phyloP scores from a whole-genome alignment of 2,329 filamentous ascomycete genomes.

The Pseudogymnoascus sp. region DNA sequence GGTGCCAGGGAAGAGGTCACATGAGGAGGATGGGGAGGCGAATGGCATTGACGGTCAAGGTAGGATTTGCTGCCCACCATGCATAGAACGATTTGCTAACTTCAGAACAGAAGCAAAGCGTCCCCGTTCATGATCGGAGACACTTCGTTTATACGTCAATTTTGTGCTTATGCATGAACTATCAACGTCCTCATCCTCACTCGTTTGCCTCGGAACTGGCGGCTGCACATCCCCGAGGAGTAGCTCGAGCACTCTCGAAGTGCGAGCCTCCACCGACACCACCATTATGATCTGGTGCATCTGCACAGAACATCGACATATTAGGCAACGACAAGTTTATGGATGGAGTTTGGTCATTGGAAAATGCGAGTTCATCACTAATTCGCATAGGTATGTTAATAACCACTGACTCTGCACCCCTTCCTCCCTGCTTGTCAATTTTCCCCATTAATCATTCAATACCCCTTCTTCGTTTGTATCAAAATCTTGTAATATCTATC shows the following conservation, averaged over 20 bases:
- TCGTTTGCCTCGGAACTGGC: not conserved
- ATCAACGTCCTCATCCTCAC: not conserved
- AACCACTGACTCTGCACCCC: not conserved
- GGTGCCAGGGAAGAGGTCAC: constrained; percentile 1
- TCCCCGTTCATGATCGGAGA: constrained; percentile 22
- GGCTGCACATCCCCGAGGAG: not conserved
- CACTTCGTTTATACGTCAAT: constrained; percentile 2
- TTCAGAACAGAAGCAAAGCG: constrained; percentile 27
- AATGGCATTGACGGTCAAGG: constrained; percentile 22
- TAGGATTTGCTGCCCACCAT: constrained; percentile 14
- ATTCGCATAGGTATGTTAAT: constrained; percentile 8
- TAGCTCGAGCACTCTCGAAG: not conserved
- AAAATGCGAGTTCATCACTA: constrained; percentile 2
- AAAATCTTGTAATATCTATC: constrained; percentile 5
- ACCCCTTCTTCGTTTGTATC: constrained; percentile 7
- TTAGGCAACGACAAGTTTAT: not conserved
- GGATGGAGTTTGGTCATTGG: not conserved
- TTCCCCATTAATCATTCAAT: constrained; percentile 1
- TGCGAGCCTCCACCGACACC: not conserved
- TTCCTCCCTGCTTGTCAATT: not conserved
- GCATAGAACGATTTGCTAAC: constrained; percentile 17
- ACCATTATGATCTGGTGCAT: not conserved
- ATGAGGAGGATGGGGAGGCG: constrained; percentile 23
- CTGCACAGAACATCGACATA: not conserved
- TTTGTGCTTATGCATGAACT: not conserved